Evolutionary conservation across 768 basidiomycete species (phyloP).

Genomic region (Sporobolomyces pararoseus): DNA sequence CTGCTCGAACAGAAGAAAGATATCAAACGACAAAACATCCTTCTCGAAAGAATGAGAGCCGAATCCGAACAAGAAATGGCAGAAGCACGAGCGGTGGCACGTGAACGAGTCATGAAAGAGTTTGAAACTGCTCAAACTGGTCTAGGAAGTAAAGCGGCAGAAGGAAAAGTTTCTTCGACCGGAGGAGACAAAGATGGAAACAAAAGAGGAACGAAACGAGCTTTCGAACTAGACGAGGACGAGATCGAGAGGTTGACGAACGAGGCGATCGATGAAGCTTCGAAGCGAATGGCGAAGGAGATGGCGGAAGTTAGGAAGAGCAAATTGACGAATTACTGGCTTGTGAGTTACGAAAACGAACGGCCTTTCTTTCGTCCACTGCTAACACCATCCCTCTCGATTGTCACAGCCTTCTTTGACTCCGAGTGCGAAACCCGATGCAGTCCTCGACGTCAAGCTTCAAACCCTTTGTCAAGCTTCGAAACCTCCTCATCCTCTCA

Average conservation of each 20-base stretch:
- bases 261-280: slow-evolving; percentile 83
- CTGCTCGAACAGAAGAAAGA: slow-evolving; percentile 83
- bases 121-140: slow-evolving; percentile 83
- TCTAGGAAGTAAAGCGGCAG: slow-evolving; percentile 56
- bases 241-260: slow-evolving; percentile 66
- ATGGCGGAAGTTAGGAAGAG: slow-evolving; percentile 71
- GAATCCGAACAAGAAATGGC: slow-evolving; percentile 76
- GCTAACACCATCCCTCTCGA: background rate
- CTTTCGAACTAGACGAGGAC: slow-evolving; percentile 74
- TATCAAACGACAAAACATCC: slow-evolving; percentile 83
- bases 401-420: slow-evolving; percentile 26
- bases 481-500: slow-evolving; percentile 68
- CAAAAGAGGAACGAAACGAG: slow-evolving; percentile 61
- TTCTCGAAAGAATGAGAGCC: slow-evolving; percentile 66
- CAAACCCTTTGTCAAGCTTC: slow-evolving; percentile 85
- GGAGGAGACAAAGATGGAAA: slow-evolving; percentile 38
- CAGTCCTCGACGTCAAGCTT: slow-evolving; percentile 55
- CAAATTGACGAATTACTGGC: slow-evolving; percentile 96
- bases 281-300: slow-evolving; percentile 67
- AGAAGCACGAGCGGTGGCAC: slow-evolving; percentile 66
- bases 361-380: background rate
- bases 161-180: slow-evolving; percentile 45
- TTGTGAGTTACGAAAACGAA: slow-evolving; percentile 49
- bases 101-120: slow-evolving; percentile 81
- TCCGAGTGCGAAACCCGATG: slow-evolving; percentile 31